These are phyloP conservation scores for Penicillium tannophilum DNA, from an alignment of 495 filamentous ascomycete species.

Conservation along the genomic window DNA sequence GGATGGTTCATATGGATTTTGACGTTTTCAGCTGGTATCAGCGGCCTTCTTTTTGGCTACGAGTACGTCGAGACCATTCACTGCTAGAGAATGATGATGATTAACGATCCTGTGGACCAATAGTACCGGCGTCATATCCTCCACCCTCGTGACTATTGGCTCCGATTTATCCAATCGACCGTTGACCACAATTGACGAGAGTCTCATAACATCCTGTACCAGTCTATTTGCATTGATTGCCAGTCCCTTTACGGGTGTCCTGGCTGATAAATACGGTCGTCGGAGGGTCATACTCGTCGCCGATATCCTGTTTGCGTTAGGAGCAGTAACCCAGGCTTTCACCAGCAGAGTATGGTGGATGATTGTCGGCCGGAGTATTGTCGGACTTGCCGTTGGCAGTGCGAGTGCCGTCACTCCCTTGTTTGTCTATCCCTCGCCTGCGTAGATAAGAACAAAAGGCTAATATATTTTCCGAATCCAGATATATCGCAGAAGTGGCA, in stretches of 20 bases:
- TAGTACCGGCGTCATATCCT: conserved; percentile 90
- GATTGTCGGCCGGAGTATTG: conserved; percentile 76
- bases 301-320: conserved; percentile 75
- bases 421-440: conserved; percentile 36
- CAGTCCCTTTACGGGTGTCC: conserved; percentile 71
- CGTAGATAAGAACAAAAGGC: background rate
- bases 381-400: conserved; percentile 80
- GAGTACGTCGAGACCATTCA: conserved; percentile 43
- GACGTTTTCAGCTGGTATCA: conserved; percentile 80
- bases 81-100: background rate
- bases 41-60: conserved; percentile 87
- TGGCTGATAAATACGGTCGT: conserved; percentile 76
- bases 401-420: conserved; percentile 83
- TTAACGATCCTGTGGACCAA: conserved; percentile 14
- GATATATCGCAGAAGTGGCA: conserved; percentile 82
- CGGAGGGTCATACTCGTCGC: conserved; percentile 76
- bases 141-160: conserved; percentile 78
- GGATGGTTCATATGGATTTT: conserved; percentile 69
- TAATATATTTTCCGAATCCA: conserved; percentile 15
- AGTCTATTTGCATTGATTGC: conserved; percentile 77
- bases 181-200: conserved; percentile 77
- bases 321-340: conserved; percentile 70
- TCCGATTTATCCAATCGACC: conserved; percentile 68
- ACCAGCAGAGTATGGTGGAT: conserved; percentile 66
- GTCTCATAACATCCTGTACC: conserved; percentile 80